Conservation (phyloP, 2,329 filamentous ascomycete genomes). For the Colletotrichum zoysiae region DNA sequence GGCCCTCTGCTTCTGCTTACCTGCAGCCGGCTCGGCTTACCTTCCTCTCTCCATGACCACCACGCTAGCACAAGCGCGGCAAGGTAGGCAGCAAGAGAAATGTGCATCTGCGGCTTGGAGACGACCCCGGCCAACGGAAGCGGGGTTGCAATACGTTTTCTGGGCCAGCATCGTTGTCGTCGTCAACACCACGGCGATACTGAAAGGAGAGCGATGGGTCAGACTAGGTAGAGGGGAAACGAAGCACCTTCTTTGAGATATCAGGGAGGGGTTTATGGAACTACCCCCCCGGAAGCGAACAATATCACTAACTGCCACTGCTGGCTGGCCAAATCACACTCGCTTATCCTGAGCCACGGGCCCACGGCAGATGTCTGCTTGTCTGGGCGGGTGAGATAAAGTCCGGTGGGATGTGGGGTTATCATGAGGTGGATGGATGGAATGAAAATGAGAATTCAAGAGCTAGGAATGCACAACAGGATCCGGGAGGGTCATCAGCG, state of each 20-base stretch:
- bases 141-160: neutral
- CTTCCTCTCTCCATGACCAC: neutral
- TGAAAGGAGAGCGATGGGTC: neutral
- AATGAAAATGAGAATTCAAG: neutral
- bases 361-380: neutral
- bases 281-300: neutral
- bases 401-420: neutral
- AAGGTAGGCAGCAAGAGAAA: neutral
- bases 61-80: neutral
- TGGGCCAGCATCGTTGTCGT: slow-evolving; percentile 2
- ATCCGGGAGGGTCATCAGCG: neutral
- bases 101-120: neutral
- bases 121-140: slow-evolving; percentile 3
- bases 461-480: neutral
- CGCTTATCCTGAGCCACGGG: neutral
- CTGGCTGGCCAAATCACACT: neutral
- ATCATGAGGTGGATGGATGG: neutral
- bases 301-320: neutral
- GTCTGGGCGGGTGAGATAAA: neutral
- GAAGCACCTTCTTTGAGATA: neutral
- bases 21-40: neutral
- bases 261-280: neutral
- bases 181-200: slow-evolving; percentile 8
- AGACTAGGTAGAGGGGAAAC: neutral
- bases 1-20: neutral